Evolutionary conservation across 164 flowering plant species (phyloP).

Genomic region (Malania oleifera): DNA sequence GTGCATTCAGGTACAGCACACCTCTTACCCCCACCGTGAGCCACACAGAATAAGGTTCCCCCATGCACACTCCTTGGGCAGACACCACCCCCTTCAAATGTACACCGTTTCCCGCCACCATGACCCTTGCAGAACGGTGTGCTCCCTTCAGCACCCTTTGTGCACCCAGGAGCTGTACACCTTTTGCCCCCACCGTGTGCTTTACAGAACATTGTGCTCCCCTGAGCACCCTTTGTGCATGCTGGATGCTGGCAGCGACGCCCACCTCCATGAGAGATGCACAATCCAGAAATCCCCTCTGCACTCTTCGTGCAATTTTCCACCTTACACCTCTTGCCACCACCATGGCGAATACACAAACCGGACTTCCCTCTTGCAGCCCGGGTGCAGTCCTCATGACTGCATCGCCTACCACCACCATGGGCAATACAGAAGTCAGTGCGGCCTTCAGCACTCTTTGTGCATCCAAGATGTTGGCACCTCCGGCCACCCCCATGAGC

Average conservation of each 20-base stretch:
- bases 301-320: not conserved
- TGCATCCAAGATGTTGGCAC: constrained; percentile 5
- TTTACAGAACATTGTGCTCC: constrained; percentile 5
- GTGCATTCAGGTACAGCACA: constrained; percentile 15
- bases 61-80: constrained; percentile 26
- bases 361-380: constrained; percentile 6
- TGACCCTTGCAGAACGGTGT: constrained; percentile 3
- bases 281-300: not conserved
- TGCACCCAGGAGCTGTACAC: constrained; percentile 2
- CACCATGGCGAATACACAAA: constrained; percentile 1
- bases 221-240: constrained; percentile 1
- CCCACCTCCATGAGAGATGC: constrained; percentile 5
- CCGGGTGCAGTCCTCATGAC: not conserved
- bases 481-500: constrained; percentile 4
- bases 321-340: constrained; percentile 5
- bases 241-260: constrained; percentile 2
- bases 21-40: constrained; percentile 26
- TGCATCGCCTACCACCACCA: not conserved
- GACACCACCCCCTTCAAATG: constrained; percentile 13
- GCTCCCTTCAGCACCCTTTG: constrained; percentile 4
- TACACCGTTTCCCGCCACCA: constrained; percentile 5
- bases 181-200: constrained; percentile 3
- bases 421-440: not conserved
- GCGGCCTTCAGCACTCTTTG: constrained; percentile 7
- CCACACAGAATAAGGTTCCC: constrained; percentile 22